Base-by-base conservation (phyloP, 1,284 basidiomycete species). In the Cryptococcus sp. region DNA sequence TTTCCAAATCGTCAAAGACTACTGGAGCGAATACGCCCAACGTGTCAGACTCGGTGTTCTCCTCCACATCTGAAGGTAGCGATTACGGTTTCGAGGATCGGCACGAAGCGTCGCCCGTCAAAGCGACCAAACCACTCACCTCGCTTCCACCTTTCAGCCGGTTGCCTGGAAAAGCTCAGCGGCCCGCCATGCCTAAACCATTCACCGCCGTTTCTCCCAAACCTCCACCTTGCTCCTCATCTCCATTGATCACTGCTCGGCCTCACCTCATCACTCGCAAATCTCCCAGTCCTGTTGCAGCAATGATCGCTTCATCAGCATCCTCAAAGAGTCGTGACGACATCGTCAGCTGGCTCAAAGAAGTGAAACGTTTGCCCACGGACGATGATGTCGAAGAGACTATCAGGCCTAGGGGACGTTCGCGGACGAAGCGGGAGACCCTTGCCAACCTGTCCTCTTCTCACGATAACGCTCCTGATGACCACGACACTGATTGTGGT, bases 321-420 rank as follows among this genome's bases (percentile, higher is more conserved):
- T 72, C 69, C 11, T 77, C 75, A 1, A 64, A 70, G 26, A 74
- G 72, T 54, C 60, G 75, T 11, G 75, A 77, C 44, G 75, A 77
- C 50, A 77, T 77, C 52, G 70, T 77, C 46, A 67, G 64, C 34
- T 77, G 75, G 75, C 67, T 74, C 17, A 70, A 70, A 40, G 69
- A 66, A 17, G 69, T 77, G 26, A 65, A 63, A 62, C n/a, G 55
- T 45, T n/a, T 60, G 48, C 52, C 54, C 7, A 23, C 49, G 40
- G 54, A 57, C 13, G 48, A 59, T 22, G 52, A 51, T 1, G 57
- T 52, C 8, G 41, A 52, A 3, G 29, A 46, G 16, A 43, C 51
- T 6, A 29, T 23, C 38, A 19, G 34, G 19, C 47, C 49, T 15
- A 16, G 65, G 49, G 62, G 65, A 7, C 51, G 63, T 56, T 60